Evolutionary conservation across 495 filamentous ascomycete genomes (phyloP).

Genomic region (Aspergillus homomorphus): DNA sequence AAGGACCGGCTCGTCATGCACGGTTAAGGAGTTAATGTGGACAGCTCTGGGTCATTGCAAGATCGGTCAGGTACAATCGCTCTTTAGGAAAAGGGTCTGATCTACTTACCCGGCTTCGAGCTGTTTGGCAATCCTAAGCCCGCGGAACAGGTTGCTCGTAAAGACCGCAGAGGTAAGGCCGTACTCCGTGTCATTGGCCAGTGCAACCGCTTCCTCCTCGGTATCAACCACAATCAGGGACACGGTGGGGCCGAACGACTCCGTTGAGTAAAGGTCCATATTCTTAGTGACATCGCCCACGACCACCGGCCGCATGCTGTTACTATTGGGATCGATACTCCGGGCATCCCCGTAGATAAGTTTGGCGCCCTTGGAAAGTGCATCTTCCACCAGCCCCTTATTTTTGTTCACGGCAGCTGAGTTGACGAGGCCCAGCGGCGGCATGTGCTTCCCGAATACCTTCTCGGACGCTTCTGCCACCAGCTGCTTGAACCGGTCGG

Average conservation of each 20-base stretch:
- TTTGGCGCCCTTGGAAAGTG: conserved; percentile 64
- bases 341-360: conserved; percentile 58
- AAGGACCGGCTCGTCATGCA: conserved; percentile 77
- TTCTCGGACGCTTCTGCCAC: conserved; percentile 45
- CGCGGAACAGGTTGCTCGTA: conserved; percentile 47
- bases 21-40: conserved; percentile 81
- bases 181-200: conserved; percentile 54
- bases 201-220: conserved; percentile 47
- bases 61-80: not conserved
- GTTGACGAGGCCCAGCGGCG: conserved; percentile 61
- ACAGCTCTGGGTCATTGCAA: conserved; percentile 52
- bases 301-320: conserved; percentile 69
- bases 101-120: conserved; percentile 48
- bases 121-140: conserved; percentile 44
- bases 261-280: conserved; percentile 80
- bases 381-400: conserved; percentile 62
- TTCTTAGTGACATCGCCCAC: conserved; percentile 66
- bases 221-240: conserved; percentile 46
- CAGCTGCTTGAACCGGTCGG: conserved; percentile 60
- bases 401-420: conserved; percentile 61
- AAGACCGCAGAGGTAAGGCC: conserved; percentile 48
- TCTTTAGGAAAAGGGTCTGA: not conserved
- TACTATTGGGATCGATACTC: conserved; percentile 42
- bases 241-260: conserved; percentile 81
- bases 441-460: conserved; percentile 44